A percentile compares a stretch with the other conserved stretches of the same genome.
phyloP scores from a whole-genome alignment of 495 filamentous ascomycete genomes.

The Aspergillus funiculosus region DNA sequence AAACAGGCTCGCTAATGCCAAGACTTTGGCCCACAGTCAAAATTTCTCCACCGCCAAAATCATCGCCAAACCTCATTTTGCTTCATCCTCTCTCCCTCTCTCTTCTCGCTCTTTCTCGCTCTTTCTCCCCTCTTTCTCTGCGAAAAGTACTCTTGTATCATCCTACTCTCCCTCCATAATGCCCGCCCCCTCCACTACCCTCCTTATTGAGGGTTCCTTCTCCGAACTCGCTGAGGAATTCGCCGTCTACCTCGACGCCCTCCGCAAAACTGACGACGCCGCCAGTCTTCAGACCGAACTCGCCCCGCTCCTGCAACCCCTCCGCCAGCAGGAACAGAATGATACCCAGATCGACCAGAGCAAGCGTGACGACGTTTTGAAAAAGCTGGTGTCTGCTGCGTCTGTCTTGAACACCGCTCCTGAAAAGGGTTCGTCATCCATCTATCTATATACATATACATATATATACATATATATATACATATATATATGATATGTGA shows the following conservation, averaged over 20 bases:
- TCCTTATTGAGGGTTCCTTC: conserved; percentile 89
- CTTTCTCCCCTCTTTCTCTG: conserved; percentile 15
- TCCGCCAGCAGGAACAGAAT: conserved; percentile 45
- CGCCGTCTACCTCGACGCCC: conserved; percentile 70
- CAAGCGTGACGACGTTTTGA: conserved; percentile 78
- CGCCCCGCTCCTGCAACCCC: conserved; percentile 60
- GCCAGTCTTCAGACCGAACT: conserved; percentile 62
- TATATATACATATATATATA: conserved; percentile 1
- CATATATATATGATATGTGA: conserved; percentile 14
- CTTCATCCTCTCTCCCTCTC: conserved; percentile 19
- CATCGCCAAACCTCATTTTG: conserved; percentile 22
- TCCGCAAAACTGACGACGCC: conserved; percentile 49
- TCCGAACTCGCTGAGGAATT: conserved; percentile 85
- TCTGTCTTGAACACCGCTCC: conserved; percentile 68
- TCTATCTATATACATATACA: background rate
- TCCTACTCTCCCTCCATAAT: conserved; percentile 29
- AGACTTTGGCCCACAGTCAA: conserved; percentile 45
- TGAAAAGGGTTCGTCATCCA: conserved; percentile 68
- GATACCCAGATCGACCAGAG: conserved; percentile 44
- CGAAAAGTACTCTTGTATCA: too few species aligned
- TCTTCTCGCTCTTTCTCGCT: conserved; percentile 21
- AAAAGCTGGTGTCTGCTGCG: conserved; percentile 76
- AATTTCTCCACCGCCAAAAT: conserved; percentile 46
- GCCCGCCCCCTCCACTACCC: conserved; percentile 51
- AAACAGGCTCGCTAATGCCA: conserved; percentile 25